Evolutionary conservation across 495 filamentous ascomycete species (phyloP).

Genomic region (Penicillium psychrofluorescens): DNA sequence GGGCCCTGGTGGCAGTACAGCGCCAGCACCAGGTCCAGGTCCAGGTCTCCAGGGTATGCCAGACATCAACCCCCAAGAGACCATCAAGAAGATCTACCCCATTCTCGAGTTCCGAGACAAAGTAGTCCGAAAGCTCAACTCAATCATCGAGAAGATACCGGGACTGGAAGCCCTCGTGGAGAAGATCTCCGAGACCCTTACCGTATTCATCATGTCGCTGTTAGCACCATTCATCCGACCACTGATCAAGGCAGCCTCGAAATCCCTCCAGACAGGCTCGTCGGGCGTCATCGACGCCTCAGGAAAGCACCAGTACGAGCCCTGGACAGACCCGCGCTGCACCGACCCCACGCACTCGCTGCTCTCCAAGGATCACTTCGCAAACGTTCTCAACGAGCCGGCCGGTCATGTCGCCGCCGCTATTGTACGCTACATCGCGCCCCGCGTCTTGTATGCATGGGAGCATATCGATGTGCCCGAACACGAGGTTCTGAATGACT

Average conservation of each 20-base stretch:
- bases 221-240: slow-evolving; percentile 85
- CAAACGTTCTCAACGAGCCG: slow-evolving; percentile 82
- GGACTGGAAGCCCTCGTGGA: slow-evolving; percentile 81
- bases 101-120: slow-evolving; percentile 92
- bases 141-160: slow-evolving; percentile 84
- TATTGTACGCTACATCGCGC: slow-evolving; percentile 76
- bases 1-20: too few species aligned
- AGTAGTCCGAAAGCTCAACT: slow-evolving; percentile 75
- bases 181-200: slow-evolving; percentile 84
- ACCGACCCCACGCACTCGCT: slow-evolving; percentile 92
- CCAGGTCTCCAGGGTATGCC: slow-evolving; percentile 63
- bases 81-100: slow-evolving; percentile 80
- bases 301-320: slow-evolving; percentile 79
- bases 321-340: slow-evolving; percentile 80
- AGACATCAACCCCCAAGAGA: slow-evolving; percentile 76
- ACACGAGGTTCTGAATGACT: slow-evolving; percentile 70
- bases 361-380: slow-evolving; percentile 94
- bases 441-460: slow-evolving; percentile 85
- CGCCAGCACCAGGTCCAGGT: slow-evolving; percentile 18
- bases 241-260: slow-evolving; percentile 79
- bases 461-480: slow-evolving; percentile 74
- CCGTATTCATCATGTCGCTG: slow-evolving; percentile 81
- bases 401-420: slow-evolving; percentile 74
- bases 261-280: slow-evolving; percentile 76
- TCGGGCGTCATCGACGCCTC: slow-evolving; percentile 71